Conservation (phyloP, 1,284 basidiomycete genomes). For the Mycosarcoma mackinlayi region DNA sequence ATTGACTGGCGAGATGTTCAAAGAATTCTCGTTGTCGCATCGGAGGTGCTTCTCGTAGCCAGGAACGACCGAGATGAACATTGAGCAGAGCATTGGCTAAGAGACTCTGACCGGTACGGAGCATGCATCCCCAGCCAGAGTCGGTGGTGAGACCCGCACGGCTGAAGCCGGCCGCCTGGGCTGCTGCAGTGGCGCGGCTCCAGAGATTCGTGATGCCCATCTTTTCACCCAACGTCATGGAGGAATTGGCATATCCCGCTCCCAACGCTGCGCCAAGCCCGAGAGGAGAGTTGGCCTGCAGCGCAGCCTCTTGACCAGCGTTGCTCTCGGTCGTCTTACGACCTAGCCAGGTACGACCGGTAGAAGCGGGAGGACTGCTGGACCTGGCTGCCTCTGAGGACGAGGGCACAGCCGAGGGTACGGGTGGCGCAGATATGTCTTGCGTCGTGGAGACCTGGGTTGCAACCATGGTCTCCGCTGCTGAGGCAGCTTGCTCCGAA, state of each 20-base stretch:
- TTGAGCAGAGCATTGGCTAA: slow-evolving; percentile 88
- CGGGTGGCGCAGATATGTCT: slow-evolving; percentile 2
- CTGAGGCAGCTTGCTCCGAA: slow-evolving; percentile 57
- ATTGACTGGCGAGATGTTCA: slow-evolving; percentile 19
- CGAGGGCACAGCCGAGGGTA: slow-evolving; percentile 5
- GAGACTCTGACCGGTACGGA: slow-evolving; percentile 91
- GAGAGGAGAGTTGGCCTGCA: slow-evolving; percentile 16
- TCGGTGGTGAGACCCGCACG: slow-evolving; percentile 84
- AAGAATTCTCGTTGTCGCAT: slow-evolving; percentile 19
- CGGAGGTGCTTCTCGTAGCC: slow-evolving; percentile 44
- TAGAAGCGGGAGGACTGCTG: slow-evolving; percentile 22
- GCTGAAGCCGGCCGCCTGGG: slow-evolving; percentile 56
- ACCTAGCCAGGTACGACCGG: slow-evolving; percentile 42
- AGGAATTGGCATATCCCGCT: slow-evolving; percentile 30
- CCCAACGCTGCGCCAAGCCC: slow-evolving; percentile 38
- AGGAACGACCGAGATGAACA: slow-evolving; percentile 77
- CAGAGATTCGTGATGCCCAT: slow-evolving; percentile 62
- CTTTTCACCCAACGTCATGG: slow-evolving; percentile 52
- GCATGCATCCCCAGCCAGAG: slow-evolving; percentile 97
- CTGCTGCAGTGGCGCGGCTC: slow-evolving; percentile 59
- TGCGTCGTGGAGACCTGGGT: slow-evolving; percentile 19
- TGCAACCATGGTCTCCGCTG: slow-evolving; percentile 32
- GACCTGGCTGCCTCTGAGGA: slow-evolving; percentile 13
- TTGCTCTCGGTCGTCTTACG: slow-evolving; percentile 37
- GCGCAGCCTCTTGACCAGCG: slow-evolving; percentile 15